Evolutionary conservation across 2,329 filamentous ascomycete genomes (phyloP).

Genomic region (Claviceps purpurea): DNA sequence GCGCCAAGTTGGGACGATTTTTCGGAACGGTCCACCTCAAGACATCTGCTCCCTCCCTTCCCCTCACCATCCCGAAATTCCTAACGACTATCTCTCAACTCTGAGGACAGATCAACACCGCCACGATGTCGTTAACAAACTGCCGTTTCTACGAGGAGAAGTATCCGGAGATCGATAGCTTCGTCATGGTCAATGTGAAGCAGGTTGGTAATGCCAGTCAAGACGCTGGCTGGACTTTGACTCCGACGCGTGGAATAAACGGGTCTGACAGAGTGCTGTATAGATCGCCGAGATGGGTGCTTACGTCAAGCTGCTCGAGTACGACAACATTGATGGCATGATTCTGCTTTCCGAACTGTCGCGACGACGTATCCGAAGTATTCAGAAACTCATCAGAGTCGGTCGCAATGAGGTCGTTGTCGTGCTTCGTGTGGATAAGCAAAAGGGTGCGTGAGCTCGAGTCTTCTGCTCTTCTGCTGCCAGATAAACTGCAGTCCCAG

Average conservation of each 20-base stretch:
- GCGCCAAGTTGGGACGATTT: background rate
- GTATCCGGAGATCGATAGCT: conserved; percentile 90
- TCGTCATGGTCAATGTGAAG: conserved; percentile 99
- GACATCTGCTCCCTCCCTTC: background rate
- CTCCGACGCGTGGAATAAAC: background rate
- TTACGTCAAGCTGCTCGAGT: conserved; percentile 98
- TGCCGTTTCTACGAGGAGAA: conserved; percentile 97
- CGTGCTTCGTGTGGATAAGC: conserved; percentile 96
- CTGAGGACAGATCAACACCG: conserved; percentile 38
- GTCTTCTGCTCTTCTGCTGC: background rate
- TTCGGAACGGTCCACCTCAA: conserved; percentile 18
- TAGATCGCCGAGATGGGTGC: conserved; percentile 99
- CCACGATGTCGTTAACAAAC: conserved; percentile 87
- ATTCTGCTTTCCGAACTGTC: conserved; percentile 96
- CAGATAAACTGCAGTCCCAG: no score
- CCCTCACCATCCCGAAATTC: background rate
- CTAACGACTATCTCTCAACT: conserved; percentile 12
- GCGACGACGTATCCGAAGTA: conserved; percentile 92
- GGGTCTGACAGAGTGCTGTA: conserved; percentile 6
- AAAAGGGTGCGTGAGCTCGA: conserved; percentile 56
- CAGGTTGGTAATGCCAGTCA: conserved; percentile 54
- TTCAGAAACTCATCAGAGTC: conserved; percentile 97
- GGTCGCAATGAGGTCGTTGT: conserved; percentile 98
- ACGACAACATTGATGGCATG: conserved; percentile 99
- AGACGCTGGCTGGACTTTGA: conserved; percentile 1